These are phyloP conservation scores for Dovyalis caffra DNA, from an alignment of 345 rosid genomes.

Conservation along the genomic window DNA sequence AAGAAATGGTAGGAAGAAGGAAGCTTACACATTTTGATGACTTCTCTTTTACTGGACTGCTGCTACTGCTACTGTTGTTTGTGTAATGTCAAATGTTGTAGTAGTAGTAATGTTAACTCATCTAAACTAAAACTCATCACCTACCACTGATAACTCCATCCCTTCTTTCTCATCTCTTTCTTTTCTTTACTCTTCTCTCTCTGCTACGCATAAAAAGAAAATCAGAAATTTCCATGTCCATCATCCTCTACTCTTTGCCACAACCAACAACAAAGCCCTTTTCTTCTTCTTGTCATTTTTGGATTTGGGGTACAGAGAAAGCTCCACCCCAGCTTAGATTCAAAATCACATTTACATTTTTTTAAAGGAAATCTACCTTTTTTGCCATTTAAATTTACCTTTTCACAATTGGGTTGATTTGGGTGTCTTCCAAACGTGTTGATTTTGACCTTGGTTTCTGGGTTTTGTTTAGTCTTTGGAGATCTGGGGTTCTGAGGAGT, in stretches of 20 bases:
- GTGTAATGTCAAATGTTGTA: not conserved
- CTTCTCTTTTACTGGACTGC: constrained; percentile 12
- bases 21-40: constrained; percentile 9
- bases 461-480: constrained; percentile 25
- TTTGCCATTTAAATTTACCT: constrained; percentile 29
- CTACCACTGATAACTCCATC: constrained; percentile 80
- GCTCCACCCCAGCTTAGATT: constrained; percentile 75
- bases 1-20: not conserved
- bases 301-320: constrained; percentile 44
- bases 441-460: constrained; percentile 4
- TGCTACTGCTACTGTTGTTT: not conserved
- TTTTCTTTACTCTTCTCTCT: constrained; percentile 18
- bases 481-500: constrained; percentile 42
- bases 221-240: constrained; percentile 27
- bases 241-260: constrained; percentile 12
- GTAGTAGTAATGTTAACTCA: constrained; percentile 1
- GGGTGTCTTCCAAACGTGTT: constrained; percentile 14
- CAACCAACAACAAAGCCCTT: constrained; percentile 16
- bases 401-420: constrained; percentile 34
- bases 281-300: constrained; percentile 35
- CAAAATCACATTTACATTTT: constrained; percentile 25
- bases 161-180: constrained; percentile 39
- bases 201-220: not conserved
- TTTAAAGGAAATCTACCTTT: constrained; percentile 27
- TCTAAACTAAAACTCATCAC: constrained; percentile 56